A percentile compares a stretch with the other conserved stretches of the same genome.
These are phyloP conservation scores for Porogramme epimiltina DNA, from an alignment of 1,284 basidiomycete genomes.

Conservation along the genomic window DNA sequence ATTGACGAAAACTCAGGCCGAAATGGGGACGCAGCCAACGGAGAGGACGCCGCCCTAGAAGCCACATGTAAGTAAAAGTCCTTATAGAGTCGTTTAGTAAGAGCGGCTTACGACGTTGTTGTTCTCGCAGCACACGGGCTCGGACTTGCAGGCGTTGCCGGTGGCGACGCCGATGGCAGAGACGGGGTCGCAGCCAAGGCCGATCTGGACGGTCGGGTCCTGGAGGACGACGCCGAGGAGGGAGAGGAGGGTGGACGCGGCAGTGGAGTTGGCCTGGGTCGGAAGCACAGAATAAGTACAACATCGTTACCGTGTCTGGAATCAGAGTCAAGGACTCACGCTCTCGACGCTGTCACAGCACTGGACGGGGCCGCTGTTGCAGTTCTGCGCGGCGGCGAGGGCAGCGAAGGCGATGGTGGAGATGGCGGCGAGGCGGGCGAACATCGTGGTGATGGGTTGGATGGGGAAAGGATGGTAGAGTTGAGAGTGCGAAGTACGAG, in stretches of 20 bases:
- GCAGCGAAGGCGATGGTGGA: conserved; percentile 8
- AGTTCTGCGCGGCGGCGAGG: conserved; percentile 16
- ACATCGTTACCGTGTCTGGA: neutral
- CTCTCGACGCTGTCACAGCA: conserved; percentile 21
- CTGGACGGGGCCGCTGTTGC: conserved; percentile 21
- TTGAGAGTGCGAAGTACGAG: too few species aligned
- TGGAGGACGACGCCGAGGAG: conserved; percentile 11
- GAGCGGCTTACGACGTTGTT: conserved; percentile 20
- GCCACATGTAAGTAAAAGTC: too few species aligned
- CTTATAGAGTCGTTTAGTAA: too few species aligned
- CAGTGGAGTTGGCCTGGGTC: conserved; percentile 8
- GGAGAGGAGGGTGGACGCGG: conserved; percentile 7
- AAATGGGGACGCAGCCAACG: too few species aligned
- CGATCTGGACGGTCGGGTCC: conserved; percentile 12
- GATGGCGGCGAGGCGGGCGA: conserved; percentile 9
- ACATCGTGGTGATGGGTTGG: conserved; percentile 1
- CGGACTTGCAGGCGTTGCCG: conserved; percentile 7
- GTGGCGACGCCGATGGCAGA: too few species aligned
- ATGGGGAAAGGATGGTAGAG: too few species aligned
- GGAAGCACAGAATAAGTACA: neutral
- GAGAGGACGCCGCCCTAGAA: too few species aligned
- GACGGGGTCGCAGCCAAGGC: conserved; percentile 18
- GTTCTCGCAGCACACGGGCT: conserved; percentile 22
- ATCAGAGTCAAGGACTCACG: conserved; percentile 1
- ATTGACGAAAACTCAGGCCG: too few species aligned